Evolutionary conservation across 495 filamentous ascomycete species (phyloP).

Genomic region (Penicillium mononematosum): DNA sequence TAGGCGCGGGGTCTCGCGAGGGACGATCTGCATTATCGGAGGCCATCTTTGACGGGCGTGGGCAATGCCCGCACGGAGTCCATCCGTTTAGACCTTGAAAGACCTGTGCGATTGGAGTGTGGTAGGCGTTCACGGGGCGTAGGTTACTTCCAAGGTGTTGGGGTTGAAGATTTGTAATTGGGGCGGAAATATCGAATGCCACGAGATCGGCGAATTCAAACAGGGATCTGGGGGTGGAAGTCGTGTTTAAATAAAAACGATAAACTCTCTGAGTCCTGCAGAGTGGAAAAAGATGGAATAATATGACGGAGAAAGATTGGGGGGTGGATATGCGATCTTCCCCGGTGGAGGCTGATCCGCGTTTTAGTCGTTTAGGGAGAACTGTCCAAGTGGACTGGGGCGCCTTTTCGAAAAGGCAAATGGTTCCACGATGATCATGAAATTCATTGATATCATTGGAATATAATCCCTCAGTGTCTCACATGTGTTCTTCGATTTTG

Average conservation of each 20-base stretch:
- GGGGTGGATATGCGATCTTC: slow-evolving; percentile 24
- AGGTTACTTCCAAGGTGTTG: neutral
- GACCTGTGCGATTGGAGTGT: neutral
- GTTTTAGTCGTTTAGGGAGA: slow-evolving; percentile 14
- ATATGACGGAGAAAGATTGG: slow-evolving; percentile 7
- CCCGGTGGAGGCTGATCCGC: slow-evolving; percentile 30
- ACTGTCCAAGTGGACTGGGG: slow-evolving; percentile 3
- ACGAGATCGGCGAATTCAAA: neutral
- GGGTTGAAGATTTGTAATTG: slow-evolving; percentile 3
- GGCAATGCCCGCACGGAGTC: slow-evolving; percentile 15
- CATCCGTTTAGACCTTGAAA: slow-evolving; percentile 8
- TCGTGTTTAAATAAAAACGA: neutral
- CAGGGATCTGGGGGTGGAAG: neutral
- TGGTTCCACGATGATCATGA: slow-evolving; percentile 11
- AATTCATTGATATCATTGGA: neutral
- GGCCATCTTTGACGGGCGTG: slow-evolving; percentile 19
- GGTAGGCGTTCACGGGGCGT: neutral
- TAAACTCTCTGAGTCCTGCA: slow-evolving; percentile 4
- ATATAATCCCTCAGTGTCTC: neutral
- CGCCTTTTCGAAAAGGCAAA: slow-evolving; percentile 2
- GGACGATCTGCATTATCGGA: slow-evolving; percentile 16
- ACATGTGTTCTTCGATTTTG: neutral
- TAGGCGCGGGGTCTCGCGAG: slow-evolving; percentile 25
- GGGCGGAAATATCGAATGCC: slow-evolving; percentile 2
- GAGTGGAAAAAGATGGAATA: slow-evolving; percentile 5